A percentile compares a stretch with the other conserved stretches of the same genome.
Evolutionary conservation across 768 basidiomycete species (phyloP).

Genomic region (Hortiboletus flavorubellus): DNA sequence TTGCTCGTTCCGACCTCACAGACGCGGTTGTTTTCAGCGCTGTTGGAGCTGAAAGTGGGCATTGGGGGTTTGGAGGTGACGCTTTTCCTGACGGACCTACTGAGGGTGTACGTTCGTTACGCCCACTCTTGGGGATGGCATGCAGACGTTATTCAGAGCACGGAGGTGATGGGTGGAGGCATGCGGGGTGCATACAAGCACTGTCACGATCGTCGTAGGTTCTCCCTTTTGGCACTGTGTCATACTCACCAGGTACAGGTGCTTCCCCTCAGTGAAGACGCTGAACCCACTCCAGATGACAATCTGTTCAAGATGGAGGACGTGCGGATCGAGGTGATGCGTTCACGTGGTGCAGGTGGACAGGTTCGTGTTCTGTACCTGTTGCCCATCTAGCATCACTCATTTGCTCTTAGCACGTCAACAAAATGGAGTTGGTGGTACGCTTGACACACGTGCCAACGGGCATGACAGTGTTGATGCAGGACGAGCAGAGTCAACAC

Average conservation of each 20-base stretch:
- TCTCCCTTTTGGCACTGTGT: neutral
- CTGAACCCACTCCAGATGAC: constrained; percentile 48
- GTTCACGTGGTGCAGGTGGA: constrained; percentile 94
- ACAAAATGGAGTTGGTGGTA: constrained; percentile 97
- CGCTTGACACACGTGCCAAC: constrained; percentile 90
- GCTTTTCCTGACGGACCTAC: constrained; percentile 73
- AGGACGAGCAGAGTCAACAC: constrained; percentile 95
- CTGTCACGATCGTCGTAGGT: constrained; percentile 80
- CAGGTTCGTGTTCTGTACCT: constrained; percentile 52
- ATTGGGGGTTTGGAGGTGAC: constrained; percentile 89
- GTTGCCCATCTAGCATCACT: neutral
- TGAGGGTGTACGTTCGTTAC: constrained; percentile 77
- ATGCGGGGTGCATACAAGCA: constrained; percentile 89
- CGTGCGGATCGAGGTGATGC: constrained; percentile 90
- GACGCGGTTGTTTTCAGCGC: constrained; percentile 65
- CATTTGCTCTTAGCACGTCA: constrained; percentile 70
- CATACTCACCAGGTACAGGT: constrained; percentile 47
- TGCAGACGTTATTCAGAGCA: constrained; percentile 54
- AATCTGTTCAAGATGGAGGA: constrained; percentile 82
- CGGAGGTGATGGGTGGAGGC: constrained; percentile 59
- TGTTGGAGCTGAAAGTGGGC: constrained; percentile 90
- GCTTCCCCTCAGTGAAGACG: constrained; percentile 72
- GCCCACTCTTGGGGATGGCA: constrained; percentile 59
- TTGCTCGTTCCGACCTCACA: constrained; percentile 71
- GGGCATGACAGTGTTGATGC: constrained; percentile 95